These are phyloP conservation scores for Pharnaceum exiguum DNA, from an alignment of 148 eudicot species.

Conservation along the genomic window DNA sequence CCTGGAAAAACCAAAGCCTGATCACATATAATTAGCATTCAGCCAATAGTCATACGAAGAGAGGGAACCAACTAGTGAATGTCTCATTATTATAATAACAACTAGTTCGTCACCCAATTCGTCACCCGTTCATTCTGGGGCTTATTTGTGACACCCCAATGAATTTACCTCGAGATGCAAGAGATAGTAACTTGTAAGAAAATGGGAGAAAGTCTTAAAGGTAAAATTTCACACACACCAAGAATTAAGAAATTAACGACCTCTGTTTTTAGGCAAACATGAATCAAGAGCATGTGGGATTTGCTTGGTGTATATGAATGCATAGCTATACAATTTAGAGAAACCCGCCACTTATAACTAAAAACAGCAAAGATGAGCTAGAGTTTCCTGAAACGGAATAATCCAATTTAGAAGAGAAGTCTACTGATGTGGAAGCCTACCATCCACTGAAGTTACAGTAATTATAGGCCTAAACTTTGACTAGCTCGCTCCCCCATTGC, in stretches of 20 bases:
- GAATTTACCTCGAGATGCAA: constrained; percentile 40
- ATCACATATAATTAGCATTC: constrained; percentile 24
- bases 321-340: constrained; percentile 5
- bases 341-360: constrained; percentile 10
- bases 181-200: constrained; percentile 24
- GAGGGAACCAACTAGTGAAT: constrained; percentile 5
- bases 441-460: constrained; percentile 24
- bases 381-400: constrained; percentile 26
- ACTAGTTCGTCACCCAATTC: constrained; percentile 2
- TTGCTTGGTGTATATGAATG: constrained; percentile 15
- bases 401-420: constrained; percentile 13
- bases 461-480: constrained; percentile 28
- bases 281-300: constrained; percentile 27
- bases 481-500: constrained; percentile 32
- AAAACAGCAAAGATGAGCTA: constrained; percentile 15
- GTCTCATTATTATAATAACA: background rate
- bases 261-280: constrained; percentile 20
- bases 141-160: constrained; percentile 20
- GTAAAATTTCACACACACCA: constrained; percentile 11
- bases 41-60: constrained; percentile 18
- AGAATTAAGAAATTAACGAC: constrained; percentile 23
- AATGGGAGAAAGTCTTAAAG: constrained; percentile 9
- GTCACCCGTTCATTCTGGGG: constrained; percentile 13
- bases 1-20: constrained; percentile 18
- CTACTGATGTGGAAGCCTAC: constrained; percentile 18